These are phyloP conservation scores for Aechmea fasciata DNA, from an alignment of 176 grass and related monocot species.

Conservation along the genomic window DNA sequence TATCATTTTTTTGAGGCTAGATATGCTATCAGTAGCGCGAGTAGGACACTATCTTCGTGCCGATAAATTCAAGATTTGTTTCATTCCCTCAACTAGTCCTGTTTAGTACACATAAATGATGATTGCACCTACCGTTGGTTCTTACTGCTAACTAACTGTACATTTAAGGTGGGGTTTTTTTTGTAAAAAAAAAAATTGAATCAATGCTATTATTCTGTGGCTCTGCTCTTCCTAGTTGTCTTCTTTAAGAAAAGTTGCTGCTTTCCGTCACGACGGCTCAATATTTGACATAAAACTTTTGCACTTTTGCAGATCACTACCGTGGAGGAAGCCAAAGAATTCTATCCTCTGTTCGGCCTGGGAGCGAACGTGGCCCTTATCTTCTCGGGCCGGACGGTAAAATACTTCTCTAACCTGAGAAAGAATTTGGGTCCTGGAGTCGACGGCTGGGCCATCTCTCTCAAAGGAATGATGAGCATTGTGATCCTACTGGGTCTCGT, in stretches of 20 bases:
- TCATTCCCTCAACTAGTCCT: too few species aligned
- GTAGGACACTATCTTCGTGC: too few species aligned
- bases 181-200: too few species aligned
- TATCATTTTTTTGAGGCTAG: too few species aligned
- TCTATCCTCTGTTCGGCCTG: slow-evolving; percentile 88
- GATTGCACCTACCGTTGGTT: too few species aligned
- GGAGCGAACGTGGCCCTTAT: slow-evolving; percentile 92
- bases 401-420: slow-evolving; percentile 92
- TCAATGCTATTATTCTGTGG: too few species aligned
- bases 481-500: slow-evolving; percentile 69
- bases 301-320: slow-evolving; percentile 69
- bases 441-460: slow-evolving; percentile 86
- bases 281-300: background rate
- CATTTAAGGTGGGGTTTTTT: too few species aligned
- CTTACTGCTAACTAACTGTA: too few species aligned
- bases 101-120: too few species aligned
- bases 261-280: background rate
- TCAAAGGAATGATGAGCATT: slow-evolving; percentile 99
- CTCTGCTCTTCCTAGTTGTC: too few species aligned
- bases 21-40: too few species aligned
- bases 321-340: slow-evolving; percentile 96
- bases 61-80: too few species aligned
- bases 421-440: slow-evolving; percentile 83
- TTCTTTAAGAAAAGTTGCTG: background rate
- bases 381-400: slow-evolving; percentile 88